Percentiles rank a stretch among this genome's conserved stretches.
Evolutionary conservation across 352 stramenopile genomes (phyloP).

Genomic region (Phytophthora tubulina): DNA sequence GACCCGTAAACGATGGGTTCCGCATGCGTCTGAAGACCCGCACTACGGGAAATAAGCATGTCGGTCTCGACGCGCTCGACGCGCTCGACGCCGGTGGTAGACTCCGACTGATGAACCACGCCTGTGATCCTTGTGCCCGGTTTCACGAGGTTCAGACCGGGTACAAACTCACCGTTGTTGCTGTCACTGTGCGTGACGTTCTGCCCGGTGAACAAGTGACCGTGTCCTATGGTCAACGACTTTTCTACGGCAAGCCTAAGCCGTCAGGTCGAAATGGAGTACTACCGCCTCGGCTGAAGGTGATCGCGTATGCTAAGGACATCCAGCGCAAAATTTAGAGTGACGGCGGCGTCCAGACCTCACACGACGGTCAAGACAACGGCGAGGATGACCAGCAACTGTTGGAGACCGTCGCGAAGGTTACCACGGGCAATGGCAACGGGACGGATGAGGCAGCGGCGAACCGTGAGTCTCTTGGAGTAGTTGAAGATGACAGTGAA

Average conservation of each 20-base stretch:
- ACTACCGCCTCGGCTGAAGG: neutral
- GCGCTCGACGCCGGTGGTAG: neutral
- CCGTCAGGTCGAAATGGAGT: neutral
- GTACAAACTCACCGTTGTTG: neutral
- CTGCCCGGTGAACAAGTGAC: neutral
- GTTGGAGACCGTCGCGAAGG: too few species aligned
- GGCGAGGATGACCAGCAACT: neutral
- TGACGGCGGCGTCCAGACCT: neutral
- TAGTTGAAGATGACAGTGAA: too few species aligned
- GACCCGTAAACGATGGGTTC: neutral
- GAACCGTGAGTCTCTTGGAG: too few species aligned
- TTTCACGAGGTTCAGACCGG: neutral
- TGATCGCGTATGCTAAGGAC: neutral
- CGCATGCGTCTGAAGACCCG: slow-evolving; percentile 1
- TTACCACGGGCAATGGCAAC: too few species aligned
- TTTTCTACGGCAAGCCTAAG: neutral
- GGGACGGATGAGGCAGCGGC: too few species aligned
- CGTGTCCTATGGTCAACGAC: neutral
- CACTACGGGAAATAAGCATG: slow-evolving; percentile 1
- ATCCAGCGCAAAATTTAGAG: neutral
- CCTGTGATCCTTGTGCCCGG: neutral
- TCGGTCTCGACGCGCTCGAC: neutral
- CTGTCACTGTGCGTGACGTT: neutral
- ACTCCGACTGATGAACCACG: neutral
- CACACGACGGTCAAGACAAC: neutral